phyloP scores from a whole-genome alignment of 768 basidiomycete species.

The Kwoniella dendrophila region DNA sequence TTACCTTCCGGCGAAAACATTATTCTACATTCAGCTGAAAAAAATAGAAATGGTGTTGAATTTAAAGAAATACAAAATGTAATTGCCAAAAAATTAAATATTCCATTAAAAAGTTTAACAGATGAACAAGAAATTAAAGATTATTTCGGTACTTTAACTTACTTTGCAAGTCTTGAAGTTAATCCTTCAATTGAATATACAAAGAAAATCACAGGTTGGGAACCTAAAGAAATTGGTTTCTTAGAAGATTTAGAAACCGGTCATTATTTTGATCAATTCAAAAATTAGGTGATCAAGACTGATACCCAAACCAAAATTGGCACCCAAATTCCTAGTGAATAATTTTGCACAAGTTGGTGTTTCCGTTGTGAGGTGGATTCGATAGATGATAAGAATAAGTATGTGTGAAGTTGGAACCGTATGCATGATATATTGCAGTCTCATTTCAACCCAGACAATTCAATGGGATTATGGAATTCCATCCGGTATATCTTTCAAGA shows the following conservation, averaged over 20 bases:
- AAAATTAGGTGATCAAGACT: neutral
- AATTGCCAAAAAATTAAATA: conserved; percentile 21
- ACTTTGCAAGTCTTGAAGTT: conserved; percentile 1
- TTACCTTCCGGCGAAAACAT: conserved; percentile 21
- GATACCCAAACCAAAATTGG: neutral
- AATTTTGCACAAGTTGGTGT: no score
- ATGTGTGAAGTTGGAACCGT: no score
- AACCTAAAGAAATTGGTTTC: conserved; percentile 22
- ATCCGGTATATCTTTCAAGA: no score
- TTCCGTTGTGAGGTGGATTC: no score
- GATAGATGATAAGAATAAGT: no score
- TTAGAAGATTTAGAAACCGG: conserved; percentile 22
- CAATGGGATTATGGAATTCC: no score
- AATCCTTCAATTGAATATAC: conserved; percentile 16
- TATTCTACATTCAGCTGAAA: conserved; percentile 26
- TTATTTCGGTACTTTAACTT: conserved; percentile 18
- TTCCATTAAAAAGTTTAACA: conserved; percentile 3
- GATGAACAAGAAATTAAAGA: conserved; percentile 4
- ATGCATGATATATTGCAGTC: no score
- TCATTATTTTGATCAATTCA: conserved; percentile 7
- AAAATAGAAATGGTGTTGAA: conserved; percentile 15
- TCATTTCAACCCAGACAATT: no score
- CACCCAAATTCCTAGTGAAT: neutral
- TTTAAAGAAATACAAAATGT: conserved; percentile 35
- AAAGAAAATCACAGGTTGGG: conserved; percentile 36